Percentiles rank a stretch among this genome's conserved stretches.
Evolutionary conservation across 2,329 filamentous ascomycete genomes (phyloP).

Genomic region (Apiospora hydei): DNA sequence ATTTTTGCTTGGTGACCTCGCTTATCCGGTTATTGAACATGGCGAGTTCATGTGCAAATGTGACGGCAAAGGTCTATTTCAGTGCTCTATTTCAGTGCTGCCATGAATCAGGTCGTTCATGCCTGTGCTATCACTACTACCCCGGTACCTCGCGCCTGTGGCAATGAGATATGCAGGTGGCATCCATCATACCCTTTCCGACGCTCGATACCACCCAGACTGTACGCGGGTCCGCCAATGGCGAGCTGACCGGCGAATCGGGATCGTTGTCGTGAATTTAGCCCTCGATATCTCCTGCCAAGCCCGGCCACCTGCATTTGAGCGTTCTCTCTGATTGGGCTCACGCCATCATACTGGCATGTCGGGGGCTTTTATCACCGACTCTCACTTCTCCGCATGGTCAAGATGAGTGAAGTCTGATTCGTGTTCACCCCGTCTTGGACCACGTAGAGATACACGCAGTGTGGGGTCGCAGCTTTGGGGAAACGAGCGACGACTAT

Average conservation of each 20-base stretch:
- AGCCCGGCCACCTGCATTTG: not conserved
- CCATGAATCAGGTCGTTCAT: not conserved
- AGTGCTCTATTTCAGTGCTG: too few species aligned
- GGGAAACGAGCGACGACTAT: not conserved
- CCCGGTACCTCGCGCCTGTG: not conserved
- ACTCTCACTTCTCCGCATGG: not conserved
- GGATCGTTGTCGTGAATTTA: not conserved
- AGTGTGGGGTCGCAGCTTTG: not conserved
- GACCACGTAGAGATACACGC: not conserved
- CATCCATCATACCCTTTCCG: not conserved
- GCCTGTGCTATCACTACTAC: not conserved
- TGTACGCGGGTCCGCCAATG: not conserved
- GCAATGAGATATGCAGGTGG: not conserved
- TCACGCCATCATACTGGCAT: not conserved
- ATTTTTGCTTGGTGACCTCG: not conserved
- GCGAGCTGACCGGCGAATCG: not conserved
- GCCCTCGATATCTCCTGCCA: constrained; percentile 10
- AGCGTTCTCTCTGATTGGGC: not conserved
- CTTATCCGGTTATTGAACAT: not conserved
- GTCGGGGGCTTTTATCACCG: not conserved
- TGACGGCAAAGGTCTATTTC: not conserved
- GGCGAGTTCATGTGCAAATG: not conserved
- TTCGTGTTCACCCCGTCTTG: not conserved
- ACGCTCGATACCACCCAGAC: not conserved
- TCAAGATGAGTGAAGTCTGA: not conserved